Conservation (phyloP, 345 rosid species). For the Gynandropsis gynandra region DNA sequence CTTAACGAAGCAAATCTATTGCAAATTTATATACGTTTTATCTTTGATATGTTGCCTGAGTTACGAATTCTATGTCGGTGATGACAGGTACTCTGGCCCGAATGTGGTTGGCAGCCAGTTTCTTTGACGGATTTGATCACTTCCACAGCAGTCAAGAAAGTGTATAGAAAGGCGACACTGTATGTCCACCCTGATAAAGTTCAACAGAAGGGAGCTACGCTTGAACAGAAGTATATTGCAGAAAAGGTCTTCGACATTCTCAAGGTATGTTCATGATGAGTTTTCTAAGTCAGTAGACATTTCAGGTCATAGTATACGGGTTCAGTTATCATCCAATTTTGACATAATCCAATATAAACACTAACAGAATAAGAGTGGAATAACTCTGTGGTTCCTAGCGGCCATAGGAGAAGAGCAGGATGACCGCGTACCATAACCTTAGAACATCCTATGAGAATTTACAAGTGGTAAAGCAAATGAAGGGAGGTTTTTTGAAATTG, state of each 20-base stretch:
- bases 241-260: conserved; percentile 96
- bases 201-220: conserved; percentile 90
- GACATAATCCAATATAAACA: too few relatives aligned
- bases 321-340: too few relatives aligned
- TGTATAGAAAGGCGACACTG: conserved; percentile 73
- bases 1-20: not conserved
- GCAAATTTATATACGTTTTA: conserved; percentile 12
- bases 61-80: conserved; percentile 4
- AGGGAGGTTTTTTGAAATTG: too few relatives aligned
- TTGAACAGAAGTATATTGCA: conserved; percentile 78
- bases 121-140: conserved; percentile 84
- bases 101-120: conserved; percentile 75
- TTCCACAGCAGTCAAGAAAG: conserved; percentile 77
- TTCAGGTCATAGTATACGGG: too few relatives aligned
- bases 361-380: too few relatives aligned
- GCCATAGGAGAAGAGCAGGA: too few relatives aligned
- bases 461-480: too few relatives aligned
- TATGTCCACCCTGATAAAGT: conserved; percentile 97
- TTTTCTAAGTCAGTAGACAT: not conserved
- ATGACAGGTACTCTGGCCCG: conserved; percentile 88
- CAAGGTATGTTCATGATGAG: conserved; percentile 44
- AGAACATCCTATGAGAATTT: too few relatives aligned
- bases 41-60: conserved; percentile 5
- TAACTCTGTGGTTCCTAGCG: too few relatives aligned
- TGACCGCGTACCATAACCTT: too few relatives aligned